Evolutionary conservation across 2,329 filamentous ascomycete species (phyloP), one percentile per base, ranked within the genome.

Genomic region (Hypocrella siamensis): DNA sequence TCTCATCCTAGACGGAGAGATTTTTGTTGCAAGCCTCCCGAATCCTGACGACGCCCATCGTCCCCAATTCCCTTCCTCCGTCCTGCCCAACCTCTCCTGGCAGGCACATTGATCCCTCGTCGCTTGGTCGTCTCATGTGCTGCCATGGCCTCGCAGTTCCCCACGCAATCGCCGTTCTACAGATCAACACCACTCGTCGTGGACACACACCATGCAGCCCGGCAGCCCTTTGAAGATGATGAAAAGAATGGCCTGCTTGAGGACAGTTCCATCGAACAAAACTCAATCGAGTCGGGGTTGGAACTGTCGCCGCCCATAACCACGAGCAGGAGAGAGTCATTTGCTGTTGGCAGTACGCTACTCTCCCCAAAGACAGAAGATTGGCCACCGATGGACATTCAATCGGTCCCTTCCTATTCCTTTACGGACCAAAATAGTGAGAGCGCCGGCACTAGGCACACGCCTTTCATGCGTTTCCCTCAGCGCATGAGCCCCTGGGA

Each of bases 341-440:
- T 76, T 47, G 67, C 64, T 39, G 61, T 73, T 30, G 60, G 64
- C 33, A 42, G 46, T 27, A 55, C 68, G 36, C 57, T 77, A 41
- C 75, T 77, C 58, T 77, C 72, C 15, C 71, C 71, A 41, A 77
- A 77, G 56, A 62, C 65, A 8, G 71, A 77, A 44, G 53, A 73
- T 42, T 77, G 71, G 72, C 66, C 70, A 38, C 65, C 69, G 12
- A 65, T 74, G 36, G 71, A 76, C 38, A 73, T 76, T 70, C 70
- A 75, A 51, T 69, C 69, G 12, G 56, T 72, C 34, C 64, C 67
- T 11, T 74, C 72, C 35, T 75, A 70, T 54, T 67, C 71, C 24
- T 76, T 75, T 56, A 51, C 70, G 46, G 67, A 68, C 40, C 58
- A 60, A 27, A 60, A 59, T 46, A 65, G 57, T 15, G 31, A 18